These are phyloP conservation scores for Beauveria sp. DNA, from an alignment of 2,329 filamentous ascomycete species.

Conservation along the genomic window DNA sequence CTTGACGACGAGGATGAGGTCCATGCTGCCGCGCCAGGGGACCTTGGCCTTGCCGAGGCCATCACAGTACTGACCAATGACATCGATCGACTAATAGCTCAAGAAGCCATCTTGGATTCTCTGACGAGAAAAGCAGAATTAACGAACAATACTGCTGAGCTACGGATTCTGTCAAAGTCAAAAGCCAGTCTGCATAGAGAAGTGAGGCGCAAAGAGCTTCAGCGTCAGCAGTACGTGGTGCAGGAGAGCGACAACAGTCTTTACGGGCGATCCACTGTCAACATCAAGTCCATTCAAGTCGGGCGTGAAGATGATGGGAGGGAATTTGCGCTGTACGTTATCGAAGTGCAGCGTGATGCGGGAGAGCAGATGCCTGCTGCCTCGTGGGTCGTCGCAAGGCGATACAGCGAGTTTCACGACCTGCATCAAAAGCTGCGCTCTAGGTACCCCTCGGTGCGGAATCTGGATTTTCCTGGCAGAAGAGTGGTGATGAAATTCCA, in stretches of 20 bases:
- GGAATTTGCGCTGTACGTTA: constrained; percentile 90
- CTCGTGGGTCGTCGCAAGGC: constrained; percentile 82
- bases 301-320: constrained; percentile 86
- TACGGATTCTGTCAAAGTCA: constrained; percentile 87
- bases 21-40: constrained; percentile 88
- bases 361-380: constrained; percentile 97
- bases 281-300: constrained; percentile 88
- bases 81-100: constrained; percentile 79
- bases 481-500: constrained; percentile 95
- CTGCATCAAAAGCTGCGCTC: constrained; percentile 82
- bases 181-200: constrained; percentile 90
- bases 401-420: constrained; percentile 96
- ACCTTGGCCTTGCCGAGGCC: constrained; percentile 86
- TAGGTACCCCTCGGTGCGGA: constrained; percentile 78
- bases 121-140: constrained; percentile 89
- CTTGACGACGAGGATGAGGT: constrained; percentile 70
- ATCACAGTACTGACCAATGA: constrained; percentile 82
- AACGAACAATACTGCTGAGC: constrained; percentile 90
- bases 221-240: constrained; percentile 92
- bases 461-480: constrained; percentile 84
- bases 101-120: constrained; percentile 87
- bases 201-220: constrained; percentile 87
- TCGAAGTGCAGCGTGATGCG: constrained; percentile 84
- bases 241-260: constrained; percentile 97
- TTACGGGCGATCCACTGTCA: constrained; percentile 82